Evolutionary conservation across 2,329 filamentous ascomycete genomes (phyloP).

Genomic region (Metarhizium robertsii): DNA sequence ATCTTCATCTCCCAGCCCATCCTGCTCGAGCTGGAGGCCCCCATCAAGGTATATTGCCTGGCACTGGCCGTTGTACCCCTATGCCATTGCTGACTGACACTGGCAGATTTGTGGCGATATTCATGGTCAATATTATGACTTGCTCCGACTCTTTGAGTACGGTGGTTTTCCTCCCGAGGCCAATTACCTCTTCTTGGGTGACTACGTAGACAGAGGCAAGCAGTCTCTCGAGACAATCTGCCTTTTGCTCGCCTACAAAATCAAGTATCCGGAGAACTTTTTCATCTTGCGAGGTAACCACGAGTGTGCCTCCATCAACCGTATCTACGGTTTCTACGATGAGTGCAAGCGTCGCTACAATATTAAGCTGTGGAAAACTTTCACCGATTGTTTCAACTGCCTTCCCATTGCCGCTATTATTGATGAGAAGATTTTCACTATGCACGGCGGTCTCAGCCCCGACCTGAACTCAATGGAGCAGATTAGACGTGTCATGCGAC

Average conservation of each 20-base stretch:
- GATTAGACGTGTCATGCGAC: conserved; percentile 96
- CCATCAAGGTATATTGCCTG: conserved; percentile 74
- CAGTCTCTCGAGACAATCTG: conserved; percentile 98
- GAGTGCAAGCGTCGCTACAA: conserved; percentile 99
- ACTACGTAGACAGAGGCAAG: conserved; percentile 98
- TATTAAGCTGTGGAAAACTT: conserved; percentile 99
- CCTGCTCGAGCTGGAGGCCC: conserved; percentile 91
- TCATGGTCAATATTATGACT: conserved; percentile 97
- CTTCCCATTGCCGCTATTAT: conserved; percentile 97
- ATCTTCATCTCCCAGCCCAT: conserved; percentile 99
- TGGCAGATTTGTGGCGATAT: conserved; percentile 97
- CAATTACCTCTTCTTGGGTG: conserved; percentile 98
- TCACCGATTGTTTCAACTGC: conserved; percentile 99
- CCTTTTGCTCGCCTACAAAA: conserved; percentile 94
- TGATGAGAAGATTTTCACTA: conserved; percentile 99
- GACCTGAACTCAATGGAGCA: conserved; percentile 99
- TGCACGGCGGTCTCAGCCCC: conserved; percentile 96
- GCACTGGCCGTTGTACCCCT: neutral
- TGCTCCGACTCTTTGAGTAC: conserved; percentile 95
- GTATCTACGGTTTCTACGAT: conserved; percentile 99
- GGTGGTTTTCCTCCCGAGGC: conserved; percentile 96
- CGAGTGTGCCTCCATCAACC: conserved; percentile 97
- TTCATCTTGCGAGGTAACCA: conserved; percentile 98
- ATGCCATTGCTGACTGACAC: neutral
- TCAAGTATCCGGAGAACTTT: conserved; percentile 99